Conservation (phyloP, 1,284 basidiomycete genomes). For the Cryptococcus sp. region DNA sequence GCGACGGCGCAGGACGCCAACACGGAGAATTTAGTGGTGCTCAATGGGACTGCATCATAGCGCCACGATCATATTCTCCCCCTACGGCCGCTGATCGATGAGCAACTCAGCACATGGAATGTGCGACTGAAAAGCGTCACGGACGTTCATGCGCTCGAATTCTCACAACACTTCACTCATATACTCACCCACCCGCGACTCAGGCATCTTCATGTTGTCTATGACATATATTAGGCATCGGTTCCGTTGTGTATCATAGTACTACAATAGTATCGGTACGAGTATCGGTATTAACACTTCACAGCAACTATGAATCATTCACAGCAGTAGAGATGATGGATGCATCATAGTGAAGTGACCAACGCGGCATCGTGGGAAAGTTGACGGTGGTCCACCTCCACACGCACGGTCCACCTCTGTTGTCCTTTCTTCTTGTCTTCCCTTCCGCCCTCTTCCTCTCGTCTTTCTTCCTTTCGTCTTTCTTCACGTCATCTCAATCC, state of each 20-base stretch:
- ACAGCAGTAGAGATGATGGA: conserved; percentile 1
- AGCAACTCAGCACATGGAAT: too few species aligned
- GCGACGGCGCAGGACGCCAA: conserved; percentile 25
- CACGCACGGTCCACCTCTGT: neutral
- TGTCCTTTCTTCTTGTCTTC: neutral
- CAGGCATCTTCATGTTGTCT: too few species aligned
- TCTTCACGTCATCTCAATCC: neutral
- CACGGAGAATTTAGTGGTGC: conserved; percentile 17
- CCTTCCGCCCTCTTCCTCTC: neutral
- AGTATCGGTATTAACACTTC: neutral
- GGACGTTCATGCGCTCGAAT: too few species aligned
- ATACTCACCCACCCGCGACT: too few species aligned
- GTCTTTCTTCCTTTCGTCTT: conserved; percentile 1
- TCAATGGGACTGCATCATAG: conserved; percentile 13
- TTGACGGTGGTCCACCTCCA: neutral
- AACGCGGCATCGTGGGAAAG: conserved; percentile 13
- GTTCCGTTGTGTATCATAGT: neutral
- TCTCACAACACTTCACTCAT: too few species aligned
- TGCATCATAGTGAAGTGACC: neutral
- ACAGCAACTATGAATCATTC: neutral
- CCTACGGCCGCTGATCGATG: too few species aligned
- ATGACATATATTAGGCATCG: neutral
- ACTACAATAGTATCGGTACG: neutral
- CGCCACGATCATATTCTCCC: too few species aligned
- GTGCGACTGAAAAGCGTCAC: too few species aligned